phyloP scores from a whole-genome alignment of 345 rosid genomes.

The Stellera chamaejasme region DNA sequence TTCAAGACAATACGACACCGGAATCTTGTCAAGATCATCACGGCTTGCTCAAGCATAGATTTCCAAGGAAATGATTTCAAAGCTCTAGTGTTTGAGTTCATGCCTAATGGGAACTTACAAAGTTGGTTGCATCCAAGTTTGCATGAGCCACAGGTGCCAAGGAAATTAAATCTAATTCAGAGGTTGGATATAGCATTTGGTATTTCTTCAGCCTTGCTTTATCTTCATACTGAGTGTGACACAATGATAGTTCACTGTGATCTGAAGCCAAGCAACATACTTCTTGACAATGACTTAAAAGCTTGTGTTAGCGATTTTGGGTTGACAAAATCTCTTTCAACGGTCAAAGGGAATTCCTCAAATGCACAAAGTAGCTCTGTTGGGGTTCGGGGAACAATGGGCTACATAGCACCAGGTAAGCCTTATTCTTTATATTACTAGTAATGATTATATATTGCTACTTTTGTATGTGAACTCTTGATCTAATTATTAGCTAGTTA shows the following conservation, averaged over 20 bases:
- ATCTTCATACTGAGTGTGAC: neutral
- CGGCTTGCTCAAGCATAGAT: conserved; percentile 12
- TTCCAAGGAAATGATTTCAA: conserved; percentile 11
- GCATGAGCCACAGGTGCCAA: no score
- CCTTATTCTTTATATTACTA: no score
- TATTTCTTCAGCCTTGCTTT: neutral
- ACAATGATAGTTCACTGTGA: conserved; percentile 2
- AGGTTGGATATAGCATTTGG: neutral
- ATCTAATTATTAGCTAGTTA: neutral
- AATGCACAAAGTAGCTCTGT: neutral
- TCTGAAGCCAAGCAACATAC: conserved; percentile 5
- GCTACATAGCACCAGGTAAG: conserved; percentile 2
- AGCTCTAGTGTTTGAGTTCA: conserved; percentile 15
- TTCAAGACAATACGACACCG: conserved; percentile 5
- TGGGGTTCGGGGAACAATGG: neutral
- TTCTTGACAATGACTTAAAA: conserved; percentile 1
- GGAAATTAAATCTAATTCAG: neutral
- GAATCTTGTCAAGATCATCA: conserved; percentile 14
- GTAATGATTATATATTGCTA: neutral
- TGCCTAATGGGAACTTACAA: conserved; percentile 15
- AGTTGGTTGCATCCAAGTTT: conserved; percentile 15
- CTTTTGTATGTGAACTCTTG: neutral
- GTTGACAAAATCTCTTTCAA: neutral
- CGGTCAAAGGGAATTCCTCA: neutral
- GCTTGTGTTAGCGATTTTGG: conserved; percentile 2